phyloP scores from a whole-genome alignment of 805 yeast genomes.

The Wickerhamiella dianesei region DNA sequence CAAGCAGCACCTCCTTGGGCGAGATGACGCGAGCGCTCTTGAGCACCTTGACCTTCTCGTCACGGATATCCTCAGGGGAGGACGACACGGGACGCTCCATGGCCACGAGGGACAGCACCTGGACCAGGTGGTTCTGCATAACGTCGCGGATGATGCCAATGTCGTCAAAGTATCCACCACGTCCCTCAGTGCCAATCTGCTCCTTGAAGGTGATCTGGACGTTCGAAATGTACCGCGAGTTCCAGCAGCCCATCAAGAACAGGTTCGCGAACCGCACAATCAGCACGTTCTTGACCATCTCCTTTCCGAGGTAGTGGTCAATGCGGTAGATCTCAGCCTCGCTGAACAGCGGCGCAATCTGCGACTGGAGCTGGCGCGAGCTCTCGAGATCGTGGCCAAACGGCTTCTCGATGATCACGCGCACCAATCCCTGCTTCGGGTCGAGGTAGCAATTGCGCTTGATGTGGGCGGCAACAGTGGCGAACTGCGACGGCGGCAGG shows the following conservation, averaged over 20 bases:
- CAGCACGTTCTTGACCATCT: slow-evolving; percentile 87
- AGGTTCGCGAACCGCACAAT: slow-evolving; percentile 86
- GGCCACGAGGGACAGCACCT: slow-evolving; percentile 77
- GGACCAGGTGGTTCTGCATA: slow-evolving; percentile 93
- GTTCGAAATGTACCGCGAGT: slow-evolving; percentile 57
- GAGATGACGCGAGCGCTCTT: slow-evolving; percentile 65
- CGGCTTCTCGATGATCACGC: slow-evolving; percentile 91
- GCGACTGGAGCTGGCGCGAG: slow-evolving; percentile 60
- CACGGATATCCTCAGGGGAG: slow-evolving; percentile 86
- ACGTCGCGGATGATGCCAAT: slow-evolving; percentile 96
- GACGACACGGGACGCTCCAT: slow-evolving; percentile 94
- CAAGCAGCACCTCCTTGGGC: slow-evolving; percentile 54
- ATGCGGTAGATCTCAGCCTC: slow-evolving; percentile 92
- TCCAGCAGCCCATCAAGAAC: slow-evolving; percentile 81
- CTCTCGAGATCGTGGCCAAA: slow-evolving; percentile 84
- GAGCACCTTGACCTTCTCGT: slow-evolving; percentile 87
- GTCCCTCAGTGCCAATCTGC: slow-evolving; percentile 97
- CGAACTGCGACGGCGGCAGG: slow-evolving; percentile 85
- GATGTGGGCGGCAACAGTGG: slow-evolving; percentile 58
- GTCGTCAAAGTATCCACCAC: slow-evolving; percentile 94
- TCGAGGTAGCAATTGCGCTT: slow-evolving; percentile 52
- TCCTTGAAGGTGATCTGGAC: slow-evolving; percentile 91
- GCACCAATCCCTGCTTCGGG: slow-evolving; percentile 47
- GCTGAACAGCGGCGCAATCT: slow-evolving; percentile 70
- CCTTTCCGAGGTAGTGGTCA: slow-evolving; percentile 96